Conservation (phyloP, 495 filamentous ascomycete genomes). For the Hypoxylon subgilvum region DNA sequence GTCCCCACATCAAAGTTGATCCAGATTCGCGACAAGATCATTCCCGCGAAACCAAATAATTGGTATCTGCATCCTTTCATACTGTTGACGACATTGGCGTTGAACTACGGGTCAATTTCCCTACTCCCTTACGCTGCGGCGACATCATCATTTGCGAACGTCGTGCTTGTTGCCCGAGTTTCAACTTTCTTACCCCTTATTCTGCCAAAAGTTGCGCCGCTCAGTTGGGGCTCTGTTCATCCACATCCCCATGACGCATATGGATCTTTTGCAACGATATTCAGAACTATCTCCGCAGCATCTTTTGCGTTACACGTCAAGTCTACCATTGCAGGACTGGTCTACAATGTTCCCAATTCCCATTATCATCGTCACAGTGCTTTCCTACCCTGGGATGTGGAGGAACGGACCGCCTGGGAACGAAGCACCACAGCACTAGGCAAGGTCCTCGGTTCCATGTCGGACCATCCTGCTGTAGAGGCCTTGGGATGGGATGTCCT, state of each 20-base stretch:
- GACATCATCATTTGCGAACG: slow-evolving; percentile 52
- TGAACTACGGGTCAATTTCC: slow-evolving; percentile 52
- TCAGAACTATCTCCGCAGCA: slow-evolving; percentile 47
- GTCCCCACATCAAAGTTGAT: slow-evolving; percentile 19
- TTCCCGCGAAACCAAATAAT: slow-evolving; percentile 49
- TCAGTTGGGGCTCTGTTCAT: slow-evolving; percentile 49
- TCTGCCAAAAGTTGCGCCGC: slow-evolving; percentile 50
- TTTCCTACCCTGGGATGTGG: slow-evolving; percentile 50
- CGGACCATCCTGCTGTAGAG: slow-evolving; percentile 56
- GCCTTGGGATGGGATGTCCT: slow-evolving; percentile 58
- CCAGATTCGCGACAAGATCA: slow-evolving; percentile 32
- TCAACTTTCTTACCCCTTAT: slow-evolving; percentile 57
- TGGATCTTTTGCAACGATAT: slow-evolving; percentile 46
- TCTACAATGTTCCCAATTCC: slow-evolving; percentile 50
- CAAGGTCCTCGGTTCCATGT: slow-evolving; percentile 49
- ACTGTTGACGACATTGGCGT: slow-evolving; percentile 47
- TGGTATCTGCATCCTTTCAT: slow-evolving; percentile 55
- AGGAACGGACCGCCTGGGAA: slow-evolving; percentile 49
- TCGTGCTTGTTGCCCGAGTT: slow-evolving; percentile 51
- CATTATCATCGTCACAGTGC: slow-evolving; percentile 54
- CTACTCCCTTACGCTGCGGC: slow-evolving; percentile 55
- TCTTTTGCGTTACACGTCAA: slow-evolving; percentile 49
- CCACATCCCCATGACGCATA: slow-evolving; percentile 48
- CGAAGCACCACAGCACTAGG: slow-evolving; percentile 50
- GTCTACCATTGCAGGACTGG: slow-evolving; percentile 42